Base-by-base conservation (phyloP, 2,329 filamentous ascomycete genomes). In the Xylogone sp. region DNA sequence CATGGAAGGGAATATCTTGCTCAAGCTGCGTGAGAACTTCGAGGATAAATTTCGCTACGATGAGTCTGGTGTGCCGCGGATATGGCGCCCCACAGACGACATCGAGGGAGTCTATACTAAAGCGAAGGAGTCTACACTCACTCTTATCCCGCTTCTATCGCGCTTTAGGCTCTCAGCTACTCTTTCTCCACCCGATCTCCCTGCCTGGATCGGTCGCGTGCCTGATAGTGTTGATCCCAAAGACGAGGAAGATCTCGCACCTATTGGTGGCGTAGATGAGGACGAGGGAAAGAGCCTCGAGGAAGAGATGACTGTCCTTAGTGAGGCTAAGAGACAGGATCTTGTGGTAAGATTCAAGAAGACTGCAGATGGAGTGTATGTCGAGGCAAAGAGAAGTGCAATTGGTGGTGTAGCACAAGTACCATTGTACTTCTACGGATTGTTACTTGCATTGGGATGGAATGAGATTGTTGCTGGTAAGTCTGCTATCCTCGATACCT, bases 31-130 rank as follows among this genome's bases (percentile, higher is more conserved):
- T 31, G 94, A 99, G 70, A 97, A 97, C 74, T 99, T 99, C 60
- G 94, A 99, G 71, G 94, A 99, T 74, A 97, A 96, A 71, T 99
- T 99, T 81, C 87, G 94, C 57, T 99, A 99, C 64, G 94, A 99
- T 63, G 92, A 97, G 53, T 84, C 85, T 6, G 94, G 94, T 21
- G 94, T 99, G 3, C 94, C 94, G 4, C 82, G 94, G 53, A 96
- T 99, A 70, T 99, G 94, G 94, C 85, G 92, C 21, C 94, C 94
- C 1, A 92, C 87, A 1, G 94, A 99, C 67, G 94, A 99, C 65
- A 99, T 99, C 55, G 94, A 99, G 73, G 92, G 93, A 44, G 76
- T 95, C 42, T 99, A 97, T 71, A 97, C 91, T 31, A 87, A 85
- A 57, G 93, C 94, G 3, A 84, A 93, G 57, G 93, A 97, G 71